Evolutionary conservation across 495 filamentous ascomycete genomes (phyloP), one percentile per base, ranked within the genome.

Genomic region (Acidomyces sp.): DNA sequence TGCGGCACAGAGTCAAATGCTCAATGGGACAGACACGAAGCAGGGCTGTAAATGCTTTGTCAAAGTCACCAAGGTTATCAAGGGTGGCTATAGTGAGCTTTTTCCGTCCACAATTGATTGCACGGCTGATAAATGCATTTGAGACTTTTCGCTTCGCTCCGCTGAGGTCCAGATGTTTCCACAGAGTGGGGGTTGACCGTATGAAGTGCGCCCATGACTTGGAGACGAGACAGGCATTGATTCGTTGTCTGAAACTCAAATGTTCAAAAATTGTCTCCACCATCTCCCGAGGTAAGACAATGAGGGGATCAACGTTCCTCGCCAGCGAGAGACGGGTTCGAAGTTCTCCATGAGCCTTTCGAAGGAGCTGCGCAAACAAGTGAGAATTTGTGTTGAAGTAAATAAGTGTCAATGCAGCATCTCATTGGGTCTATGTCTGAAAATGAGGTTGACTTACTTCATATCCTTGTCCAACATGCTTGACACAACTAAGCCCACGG

Each of bases 401-500:
- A n/a, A n/a, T n/a, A n/a, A n/a, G n/a, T n/a, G n/a, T n/a, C n/a
- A n/a, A n/a, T n/a, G n/a, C n/a, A n/a, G n/a, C n/a, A n/a, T n/a
- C n/a, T n/a, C n/a, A n/a, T n/a, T n/a, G n/a, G n/a, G n/a, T n/a
- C n/a, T n/a, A n/a, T n/a, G n/a, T n/a, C n/a, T n/a, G n/a, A n/a
- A n/a, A n/a, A n/a, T n/a, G n/a, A n/a, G n/a, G n/a, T n/a, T n/a
- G 23, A 43, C 60, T 30, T 39, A 75, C 74, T 49, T 63, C 53
- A 41, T 64, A 67, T 18, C 65, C 55, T 22, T 58, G 49, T 45
- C 72, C 62, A 13, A 57, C 48, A 7, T 55, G 44, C 3, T 63
- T 55, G 13, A 79, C 56, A 23, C 57, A 63, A 35, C 64, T 63
- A 27, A 79, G 51, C 4, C 69, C 78, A 53, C 72, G 73, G n/a